Evolutionary conservation across 768 basidiomycete species (phyloP).

Genomic region (Pluteus cervinus): DNA sequence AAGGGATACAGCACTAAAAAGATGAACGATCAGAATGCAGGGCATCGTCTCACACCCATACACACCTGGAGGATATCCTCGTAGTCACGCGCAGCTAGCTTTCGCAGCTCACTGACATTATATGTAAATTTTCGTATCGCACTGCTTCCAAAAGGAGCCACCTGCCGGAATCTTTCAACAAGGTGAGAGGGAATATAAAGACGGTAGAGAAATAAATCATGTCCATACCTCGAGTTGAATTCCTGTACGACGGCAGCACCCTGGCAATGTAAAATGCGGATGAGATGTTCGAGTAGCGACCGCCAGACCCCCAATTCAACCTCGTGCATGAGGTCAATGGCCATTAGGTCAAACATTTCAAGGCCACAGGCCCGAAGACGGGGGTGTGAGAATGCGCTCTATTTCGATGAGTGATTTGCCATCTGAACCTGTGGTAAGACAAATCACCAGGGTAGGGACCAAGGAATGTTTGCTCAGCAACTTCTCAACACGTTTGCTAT

Average conservation of each 20-base stretch:
- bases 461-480: constrained; percentile 19
- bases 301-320: constrained; percentile 33
- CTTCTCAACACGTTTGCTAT: constrained; percentile 16
- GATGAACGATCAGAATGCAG: not conserved
- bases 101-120: constrained; percentile 27
- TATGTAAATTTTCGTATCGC: constrained; percentile 22
- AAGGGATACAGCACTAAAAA: constrained; percentile 25
- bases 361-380: constrained; percentile 12
- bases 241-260: constrained; percentile 11
- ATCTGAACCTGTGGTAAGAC: too few relatives aligned
- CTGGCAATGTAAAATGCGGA: constrained; percentile 22
- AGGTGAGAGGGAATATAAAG: not conserved
- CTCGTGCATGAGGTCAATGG: constrained; percentile 32
- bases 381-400: constrained; percentile 32
- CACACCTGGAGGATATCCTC: constrained; percentile 31
- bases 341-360: constrained; percentile 20
- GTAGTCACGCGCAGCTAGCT: constrained; percentile 29
- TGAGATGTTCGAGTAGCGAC: constrained; percentile 24
- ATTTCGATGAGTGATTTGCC: not conserved
- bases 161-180: constrained; percentile 20
- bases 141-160: constrained; percentile 24
- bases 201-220: not conserved
- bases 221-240: constrained; percentile 18
- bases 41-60: not conserved
- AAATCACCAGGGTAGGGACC: constrained; percentile 23